Conservation (phyloP, 2,329 filamentous ascomycete species). For the Parafenestella ontariensis region DNA sequence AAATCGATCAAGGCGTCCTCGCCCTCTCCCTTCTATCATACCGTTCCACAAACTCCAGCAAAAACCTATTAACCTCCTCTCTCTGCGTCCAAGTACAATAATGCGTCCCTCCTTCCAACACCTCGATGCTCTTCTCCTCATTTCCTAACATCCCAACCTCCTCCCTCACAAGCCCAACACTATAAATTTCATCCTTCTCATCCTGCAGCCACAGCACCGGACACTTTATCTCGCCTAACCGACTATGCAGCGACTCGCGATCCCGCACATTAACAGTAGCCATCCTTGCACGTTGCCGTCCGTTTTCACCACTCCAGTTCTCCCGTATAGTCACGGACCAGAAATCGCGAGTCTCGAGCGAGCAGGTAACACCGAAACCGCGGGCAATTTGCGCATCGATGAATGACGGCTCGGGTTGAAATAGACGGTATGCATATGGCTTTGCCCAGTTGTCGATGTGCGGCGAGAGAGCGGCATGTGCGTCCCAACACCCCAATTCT, state of each 20-base stretch:
- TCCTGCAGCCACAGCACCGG: neutral
- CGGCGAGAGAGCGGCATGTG: too few relatives aligned
- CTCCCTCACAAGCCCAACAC: neutral
- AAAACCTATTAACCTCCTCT: neutral
- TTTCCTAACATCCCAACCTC: neutral
- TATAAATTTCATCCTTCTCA: neutral
- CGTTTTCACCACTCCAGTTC: neutral
- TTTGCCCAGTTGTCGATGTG: neutral
- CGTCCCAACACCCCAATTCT: neutral
- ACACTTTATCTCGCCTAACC: neutral
- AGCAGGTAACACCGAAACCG: neutral
- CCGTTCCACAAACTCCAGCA: neutral
- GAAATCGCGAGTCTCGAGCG: neutral
- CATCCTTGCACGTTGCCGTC: neutral
- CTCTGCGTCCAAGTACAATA: neutral
- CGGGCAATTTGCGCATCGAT: neutral
- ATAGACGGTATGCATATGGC: neutral
- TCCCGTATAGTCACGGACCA: neutral
- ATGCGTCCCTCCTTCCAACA: neutral
- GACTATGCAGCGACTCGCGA: neutral
- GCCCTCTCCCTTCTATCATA: neutral
- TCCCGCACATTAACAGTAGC: neutral
- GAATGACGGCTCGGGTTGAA: neutral
- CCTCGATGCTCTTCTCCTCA: neutral
- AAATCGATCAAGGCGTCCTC: neutral